phyloP scores from a whole-genome alignment of 1,139 yeast genomes.

The Diutina pseudorugosa region DNA sequence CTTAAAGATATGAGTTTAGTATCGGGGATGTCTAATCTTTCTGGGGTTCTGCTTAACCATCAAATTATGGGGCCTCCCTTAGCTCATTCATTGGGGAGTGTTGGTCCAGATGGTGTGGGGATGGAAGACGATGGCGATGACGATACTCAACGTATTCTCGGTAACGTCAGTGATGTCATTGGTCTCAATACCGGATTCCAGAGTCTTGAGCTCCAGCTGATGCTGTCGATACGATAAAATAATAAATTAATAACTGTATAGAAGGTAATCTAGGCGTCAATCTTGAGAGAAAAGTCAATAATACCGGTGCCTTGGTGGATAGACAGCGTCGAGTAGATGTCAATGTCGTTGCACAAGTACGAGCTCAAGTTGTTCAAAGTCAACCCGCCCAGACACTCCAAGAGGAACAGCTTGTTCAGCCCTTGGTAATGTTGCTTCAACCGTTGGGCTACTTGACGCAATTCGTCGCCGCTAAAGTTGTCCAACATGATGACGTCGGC shows the following conservation, averaged over 20 bases:
- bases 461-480: slow-evolving; percentile 60
- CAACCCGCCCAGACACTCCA: slow-evolving; percentile 91
- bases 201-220: slow-evolving; percentile 24
- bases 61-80: not conserved
- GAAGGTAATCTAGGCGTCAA: slow-evolving; percentile 23
- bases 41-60: slow-evolving; percentile 1
- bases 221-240: slow-evolving; percentile 25
- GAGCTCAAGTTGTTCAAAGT: slow-evolving; percentile 53
- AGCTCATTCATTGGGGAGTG: not conserved
- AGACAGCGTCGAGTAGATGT: slow-evolving; percentile 84
- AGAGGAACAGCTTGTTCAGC: slow-evolving; percentile 38
- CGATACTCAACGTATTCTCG: slow-evolving; percentile 17
- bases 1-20: not conserved
- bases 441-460: slow-evolving; percentile 52
- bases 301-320: slow-evolving; percentile 83
- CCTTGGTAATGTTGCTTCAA: slow-evolving; percentile 50
- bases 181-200: slow-evolving; percentile 35
- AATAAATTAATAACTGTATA: not conserved
- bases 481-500: slow-evolving; percentile 96
- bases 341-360: slow-evolving; percentile 70
- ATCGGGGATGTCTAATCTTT: not conserved
- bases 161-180: slow-evolving; percentile 27
- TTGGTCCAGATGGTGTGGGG: not conserved
- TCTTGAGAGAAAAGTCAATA: slow-evolving; percentile 76
- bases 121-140: not conserved